Percentiles rank a stretch among this genome's conserved stretches.
These are phyloP conservation scores for Alternaria arborescens DNA, from an alignment of 2,329 filamentous ascomycete genomes.

Conservation along the genomic window DNA sequence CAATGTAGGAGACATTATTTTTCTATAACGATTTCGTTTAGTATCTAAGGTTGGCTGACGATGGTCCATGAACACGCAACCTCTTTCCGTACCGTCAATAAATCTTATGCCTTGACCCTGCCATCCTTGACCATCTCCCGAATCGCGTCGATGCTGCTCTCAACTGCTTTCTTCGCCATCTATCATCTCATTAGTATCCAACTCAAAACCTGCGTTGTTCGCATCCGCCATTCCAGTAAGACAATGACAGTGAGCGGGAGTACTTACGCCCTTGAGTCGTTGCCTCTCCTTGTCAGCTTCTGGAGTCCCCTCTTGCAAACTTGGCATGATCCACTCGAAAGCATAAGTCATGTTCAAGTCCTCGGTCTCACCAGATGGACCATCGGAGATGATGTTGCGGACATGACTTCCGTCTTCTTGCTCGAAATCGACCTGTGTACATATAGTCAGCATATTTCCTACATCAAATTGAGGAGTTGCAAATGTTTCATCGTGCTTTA, in stretches of 20 bases:
- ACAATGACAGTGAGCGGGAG: background rate
- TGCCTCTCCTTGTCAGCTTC: slow-evolving; percentile 42
- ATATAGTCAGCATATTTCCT: background rate
- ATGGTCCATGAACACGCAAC: background rate
- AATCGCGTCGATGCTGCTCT: slow-evolving; percentile 54
- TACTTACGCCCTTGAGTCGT: slow-evolving; percentile 36
- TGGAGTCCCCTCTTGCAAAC: slow-evolving; percentile 47
- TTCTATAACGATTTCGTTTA: background rate
- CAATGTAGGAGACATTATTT: background rate
- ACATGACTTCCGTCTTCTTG: slow-evolving; percentile 55
- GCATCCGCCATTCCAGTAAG: background rate
- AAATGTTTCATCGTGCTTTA: background rate
- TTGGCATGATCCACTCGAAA: slow-evolving; percentile 54
- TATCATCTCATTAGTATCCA: slow-evolving; percentile 20
- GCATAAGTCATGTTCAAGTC: slow-evolving; percentile 58
- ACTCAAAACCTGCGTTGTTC: background rate
- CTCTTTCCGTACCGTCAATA: background rate
- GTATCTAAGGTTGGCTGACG: background rate
- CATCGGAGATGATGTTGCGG: slow-evolving; percentile 56
- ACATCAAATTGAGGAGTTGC: background rate
- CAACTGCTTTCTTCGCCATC: slow-evolving; percentile 55
- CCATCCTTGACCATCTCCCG: slow-evolving; percentile 54
- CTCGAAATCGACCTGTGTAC: slow-evolving; percentile 57
- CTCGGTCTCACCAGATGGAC: slow-evolving; percentile 39
- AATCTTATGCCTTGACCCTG: slow-evolving; percentile 32